These are phyloP conservation scores for Salix exigua DNA, from an alignment of 345 rosid genomes.

Conservation along the genomic window DNA sequence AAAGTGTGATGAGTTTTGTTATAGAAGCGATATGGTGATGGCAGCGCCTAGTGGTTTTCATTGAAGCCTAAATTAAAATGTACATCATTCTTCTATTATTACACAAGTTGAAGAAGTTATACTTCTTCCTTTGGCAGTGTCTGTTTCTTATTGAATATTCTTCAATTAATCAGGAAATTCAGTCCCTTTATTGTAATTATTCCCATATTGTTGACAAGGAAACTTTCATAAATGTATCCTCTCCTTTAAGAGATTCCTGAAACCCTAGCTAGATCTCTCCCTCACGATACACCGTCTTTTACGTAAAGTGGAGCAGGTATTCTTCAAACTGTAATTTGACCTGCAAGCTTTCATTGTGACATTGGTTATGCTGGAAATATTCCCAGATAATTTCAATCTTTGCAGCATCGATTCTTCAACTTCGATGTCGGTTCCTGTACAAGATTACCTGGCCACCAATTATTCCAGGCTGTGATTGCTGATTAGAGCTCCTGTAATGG, in stretches of 20 bases:
- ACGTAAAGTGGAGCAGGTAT: background rate
- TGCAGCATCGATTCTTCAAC: background rate
- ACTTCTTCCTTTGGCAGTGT: background rate
- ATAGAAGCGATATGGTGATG: constrained; percentile 1
- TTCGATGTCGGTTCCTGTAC: background rate
- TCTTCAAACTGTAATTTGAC: background rate
- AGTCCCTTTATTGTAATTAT: background rate
- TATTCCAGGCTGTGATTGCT: background rate
- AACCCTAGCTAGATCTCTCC: background rate
- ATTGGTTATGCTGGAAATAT: too few relatives aligned
- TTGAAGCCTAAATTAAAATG: background rate
- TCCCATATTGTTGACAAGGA: background rate
- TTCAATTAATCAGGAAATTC: background rate
- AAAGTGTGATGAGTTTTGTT: background rate
- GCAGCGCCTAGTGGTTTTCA: background rate
- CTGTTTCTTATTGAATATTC: background rate
- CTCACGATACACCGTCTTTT: background rate
- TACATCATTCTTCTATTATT: constrained; percentile 9
- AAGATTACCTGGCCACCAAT: background rate
- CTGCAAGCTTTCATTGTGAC: background rate
- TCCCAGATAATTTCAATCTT: too few relatives aligned
- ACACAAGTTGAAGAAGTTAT: background rate
- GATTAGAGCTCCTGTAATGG: background rate
- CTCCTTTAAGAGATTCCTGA: background rate
- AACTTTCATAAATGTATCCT: background rate